Base-by-base conservation (phyloP, 768 basidiomycete species). In the Boletus rubescentipes region DNA sequence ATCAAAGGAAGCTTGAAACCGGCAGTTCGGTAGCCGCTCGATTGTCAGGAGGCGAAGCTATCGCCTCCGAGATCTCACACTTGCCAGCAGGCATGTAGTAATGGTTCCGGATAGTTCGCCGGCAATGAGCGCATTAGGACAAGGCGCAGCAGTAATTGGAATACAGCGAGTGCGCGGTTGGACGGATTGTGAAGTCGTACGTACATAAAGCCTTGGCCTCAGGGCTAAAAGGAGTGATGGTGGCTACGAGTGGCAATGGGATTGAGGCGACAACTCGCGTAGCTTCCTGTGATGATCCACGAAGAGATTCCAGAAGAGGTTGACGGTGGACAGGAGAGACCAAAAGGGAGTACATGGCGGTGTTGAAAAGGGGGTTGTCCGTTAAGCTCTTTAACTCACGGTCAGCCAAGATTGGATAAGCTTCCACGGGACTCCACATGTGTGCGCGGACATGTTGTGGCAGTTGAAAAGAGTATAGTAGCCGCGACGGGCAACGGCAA, bases 401-500 rank as follows among this genome's bases (percentile, higher is more conserved):
- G 56, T 60, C 54, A 52, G 53, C 61, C 67, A 59, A 51, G 58
- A 63, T 65, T 60, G 65, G 66, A 64, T 69, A 75, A 70, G 73
- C 74, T 70, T 70, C 66, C 69, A 70, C 54, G 63, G 61, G 42
- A 70, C 69, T 61, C 58, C 68, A 72, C 68, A 67, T 67, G 65
- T 60, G 56, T 18, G 55, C 68, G 61, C 62, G 64, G 63, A 60
- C 54, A 62, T 59, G 61, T 59, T 63, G 77, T 79, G 66, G 65
- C 66, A 57, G 56, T 54, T 48, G 46, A 54, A 53, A 65, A 67
- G 69, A 66, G 71, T 72, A 26, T 26, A 70, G 73, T 75, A 69
- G 65, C 73, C 73, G 62, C 53, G 75, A 72, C 72, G 66, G 69
- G 54, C 65, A 67, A 75, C 78, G 79, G 77, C 73, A 75, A 79